Conservation (phyloP, 2,329 filamentous ascomycete genomes). For the Emmonsiellopsis sp. region DNA sequence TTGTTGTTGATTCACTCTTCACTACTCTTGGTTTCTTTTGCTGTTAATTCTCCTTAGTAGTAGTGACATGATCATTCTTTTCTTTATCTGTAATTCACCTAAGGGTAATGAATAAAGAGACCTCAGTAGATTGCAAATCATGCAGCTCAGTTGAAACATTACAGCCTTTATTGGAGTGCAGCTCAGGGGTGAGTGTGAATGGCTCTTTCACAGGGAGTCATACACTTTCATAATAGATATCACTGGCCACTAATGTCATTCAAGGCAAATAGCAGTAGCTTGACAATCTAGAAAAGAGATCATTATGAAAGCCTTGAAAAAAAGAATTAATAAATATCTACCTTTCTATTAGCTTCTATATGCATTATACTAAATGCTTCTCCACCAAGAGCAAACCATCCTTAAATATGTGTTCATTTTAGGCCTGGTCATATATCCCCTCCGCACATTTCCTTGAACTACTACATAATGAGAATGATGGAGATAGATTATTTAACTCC, state of each 20-base stretch:
- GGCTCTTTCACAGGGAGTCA: background rate
- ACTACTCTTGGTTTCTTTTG: background rate
- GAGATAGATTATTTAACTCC: background rate
- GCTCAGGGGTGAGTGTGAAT: background rate
- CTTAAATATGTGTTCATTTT: conserved; percentile 5
- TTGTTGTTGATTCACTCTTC: background rate
- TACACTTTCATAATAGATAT: background rate
- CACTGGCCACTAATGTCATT: background rate
- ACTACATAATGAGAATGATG: conserved; percentile 2
- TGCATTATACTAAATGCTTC: background rate
- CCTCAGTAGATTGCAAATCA: background rate
- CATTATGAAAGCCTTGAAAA: background rate
- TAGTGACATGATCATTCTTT: background rate
- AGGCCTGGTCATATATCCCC: conserved; percentile 7
- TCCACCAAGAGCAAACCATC: conserved; percentile 3
- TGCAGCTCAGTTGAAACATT: background rate
- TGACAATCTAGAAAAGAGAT: background rate
- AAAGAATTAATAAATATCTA: background rate
- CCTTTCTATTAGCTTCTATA: no score
- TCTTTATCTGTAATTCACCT: background rate
- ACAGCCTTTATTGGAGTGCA: background rate
- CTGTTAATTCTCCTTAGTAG: background rate
- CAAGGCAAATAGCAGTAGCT: background rate
- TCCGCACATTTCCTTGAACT: conserved; percentile 6
- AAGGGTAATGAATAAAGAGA: background rate